phyloP scores from a whole-genome alignment of 1,284 basidiomycete genomes.

The Stereum hirsutum region DNA sequence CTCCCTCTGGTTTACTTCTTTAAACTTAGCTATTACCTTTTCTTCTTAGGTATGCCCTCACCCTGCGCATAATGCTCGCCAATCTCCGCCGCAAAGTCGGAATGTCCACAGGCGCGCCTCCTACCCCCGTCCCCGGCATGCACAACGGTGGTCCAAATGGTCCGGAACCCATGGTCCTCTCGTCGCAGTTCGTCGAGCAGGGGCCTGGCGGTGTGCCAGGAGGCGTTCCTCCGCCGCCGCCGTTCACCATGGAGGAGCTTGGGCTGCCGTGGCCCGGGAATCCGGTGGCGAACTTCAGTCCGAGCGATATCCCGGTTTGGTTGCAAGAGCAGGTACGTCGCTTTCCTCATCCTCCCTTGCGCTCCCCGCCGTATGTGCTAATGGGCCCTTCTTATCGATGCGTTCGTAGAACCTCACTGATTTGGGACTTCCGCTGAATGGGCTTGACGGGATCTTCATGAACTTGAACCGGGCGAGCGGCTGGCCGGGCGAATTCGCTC shows the following conservation, averaged over 20 bases:
- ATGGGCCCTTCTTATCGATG: neutral
- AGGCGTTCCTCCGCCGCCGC: conserved; percentile 30
- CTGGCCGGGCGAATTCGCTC: conserved; percentile 65
- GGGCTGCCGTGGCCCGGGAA: conserved; percentile 70
- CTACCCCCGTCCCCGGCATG: conserved; percentile 29
- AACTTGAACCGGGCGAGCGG: conserved; percentile 61
- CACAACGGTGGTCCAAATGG: conserved; percentile 5
- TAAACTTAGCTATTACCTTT: neutral
- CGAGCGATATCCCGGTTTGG: conserved; percentile 73
- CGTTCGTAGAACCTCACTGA: conserved; percentile 67
- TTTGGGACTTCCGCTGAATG: conserved; percentile 81
- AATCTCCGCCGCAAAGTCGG: conserved; percentile 83
- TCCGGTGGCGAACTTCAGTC: conserved; percentile 50
- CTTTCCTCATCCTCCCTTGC: neutral
- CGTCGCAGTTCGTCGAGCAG: conserved; percentile 50
- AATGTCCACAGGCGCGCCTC: conserved; percentile 41
- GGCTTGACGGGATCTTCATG: conserved; percentile 82
- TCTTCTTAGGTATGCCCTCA: conserved; percentile 66
- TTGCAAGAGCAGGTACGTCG: conserved; percentile 65
- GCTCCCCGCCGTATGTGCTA: neutral
- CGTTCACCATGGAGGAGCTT: conserved; percentile 75
- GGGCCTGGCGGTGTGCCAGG: conserved; percentile 21
- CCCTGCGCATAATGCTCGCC: conserved; percentile 84
- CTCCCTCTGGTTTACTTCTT: neutral
- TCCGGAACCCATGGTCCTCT: conserved; percentile 34